These are phyloP conservation scores for Cladophialophora exuberans DNA, from an alignment of 2,329 filamentous ascomycete species.

Conservation along the genomic window DNA sequence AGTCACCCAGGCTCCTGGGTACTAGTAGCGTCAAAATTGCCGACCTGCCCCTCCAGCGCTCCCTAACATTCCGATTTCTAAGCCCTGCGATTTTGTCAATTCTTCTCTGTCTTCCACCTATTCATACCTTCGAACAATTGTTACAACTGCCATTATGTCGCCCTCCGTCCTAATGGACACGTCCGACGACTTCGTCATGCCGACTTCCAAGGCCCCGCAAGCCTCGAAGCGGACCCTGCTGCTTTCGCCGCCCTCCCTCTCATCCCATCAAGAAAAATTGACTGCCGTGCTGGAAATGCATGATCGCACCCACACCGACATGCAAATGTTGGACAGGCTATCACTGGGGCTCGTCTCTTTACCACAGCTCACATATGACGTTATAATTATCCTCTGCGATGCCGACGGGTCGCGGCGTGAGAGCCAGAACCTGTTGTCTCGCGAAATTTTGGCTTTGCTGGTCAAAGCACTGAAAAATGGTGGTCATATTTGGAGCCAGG, in stretches of 20 bases:
- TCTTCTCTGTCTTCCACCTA: conserved; percentile 4
- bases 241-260: conserved; percentile 86
- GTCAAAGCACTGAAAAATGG: conserved; percentile 72
- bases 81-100: conserved; percentile 13
- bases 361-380: conserved; percentile 76
- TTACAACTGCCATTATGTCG: conserved; percentile 38
- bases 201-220: conserved; percentile 35
- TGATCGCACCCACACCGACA: conserved; percentile 76
- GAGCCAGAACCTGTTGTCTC: conserved; percentile 65
- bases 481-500: conserved; percentile 70
- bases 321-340: conserved; percentile 97
- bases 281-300: conserved; percentile 70
- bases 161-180: conserved; percentile 59
- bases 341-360: conserved; percentile 79
- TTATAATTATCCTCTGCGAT: conserved; percentile 81
- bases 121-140: neutral
- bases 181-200: conserved; percentile 55
- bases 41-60: conserved; percentile 6
- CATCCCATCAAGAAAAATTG: conserved; percentile 80
- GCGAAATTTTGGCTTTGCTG: conserved; percentile 70
- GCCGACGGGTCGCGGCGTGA: conserved; percentile 70
- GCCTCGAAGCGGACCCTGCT: conserved; percentile 68
- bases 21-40: conserved; percentile 3
- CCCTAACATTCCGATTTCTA: conserved; percentile 20
- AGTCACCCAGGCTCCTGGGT: neutral